A percentile compares a stretch with the other conserved stretches of the same genome.
phyloP scores from a whole-genome alignment of 2,329 filamentous ascomycete genomes.

The Colletotrichum sansevieriae region DNA sequence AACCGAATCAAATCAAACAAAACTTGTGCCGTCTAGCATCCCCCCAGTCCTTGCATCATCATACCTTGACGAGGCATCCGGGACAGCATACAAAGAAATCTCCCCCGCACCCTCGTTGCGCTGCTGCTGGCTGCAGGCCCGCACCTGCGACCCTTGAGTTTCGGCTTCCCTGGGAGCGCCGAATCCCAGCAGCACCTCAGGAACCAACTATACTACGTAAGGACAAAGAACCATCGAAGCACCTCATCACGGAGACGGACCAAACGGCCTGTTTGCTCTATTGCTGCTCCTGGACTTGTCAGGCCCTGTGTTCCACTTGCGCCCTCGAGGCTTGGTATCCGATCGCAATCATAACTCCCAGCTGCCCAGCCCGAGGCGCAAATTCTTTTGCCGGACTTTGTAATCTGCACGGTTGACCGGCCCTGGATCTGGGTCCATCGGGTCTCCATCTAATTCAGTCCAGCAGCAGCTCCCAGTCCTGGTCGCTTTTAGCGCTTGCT shows the following conservation, averaged over 20 bases:
- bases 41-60: conserved; percentile 27
- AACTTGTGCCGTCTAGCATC: conserved; percentile 14
- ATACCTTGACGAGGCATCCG: background rate
- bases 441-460: conserved; percentile 25
- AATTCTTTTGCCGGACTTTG: background rate
- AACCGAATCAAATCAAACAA: conserved; percentile 24
- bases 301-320: conserved; percentile 15
- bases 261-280: conserved; percentile 1
- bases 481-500: conserved; percentile 37
- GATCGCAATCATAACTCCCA: conserved; percentile 21
- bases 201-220: background rate
- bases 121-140: background rate
- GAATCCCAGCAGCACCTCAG: conserved; percentile 1
- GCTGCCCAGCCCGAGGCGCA: conserved; percentile 1
- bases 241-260: conserved; percentile 5
- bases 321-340: conserved; percentile 14
- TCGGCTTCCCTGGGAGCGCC: background rate
- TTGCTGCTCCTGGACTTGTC: background rate
- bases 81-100: conserved; percentile 18
- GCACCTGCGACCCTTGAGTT: conserved; percentile 7
- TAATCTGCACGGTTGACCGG: conserved; percentile 19
- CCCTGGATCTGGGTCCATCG: conserved; percentile 23
- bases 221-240: background rate
- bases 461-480: background rate
- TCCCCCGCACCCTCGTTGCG: conserved; percentile 9